Percentiles rank a stretch among this genome's conserved stretches.
Conservation (phyloP, 192 early-diverging fungal genomes). For the Coemansia reversa region DNA sequence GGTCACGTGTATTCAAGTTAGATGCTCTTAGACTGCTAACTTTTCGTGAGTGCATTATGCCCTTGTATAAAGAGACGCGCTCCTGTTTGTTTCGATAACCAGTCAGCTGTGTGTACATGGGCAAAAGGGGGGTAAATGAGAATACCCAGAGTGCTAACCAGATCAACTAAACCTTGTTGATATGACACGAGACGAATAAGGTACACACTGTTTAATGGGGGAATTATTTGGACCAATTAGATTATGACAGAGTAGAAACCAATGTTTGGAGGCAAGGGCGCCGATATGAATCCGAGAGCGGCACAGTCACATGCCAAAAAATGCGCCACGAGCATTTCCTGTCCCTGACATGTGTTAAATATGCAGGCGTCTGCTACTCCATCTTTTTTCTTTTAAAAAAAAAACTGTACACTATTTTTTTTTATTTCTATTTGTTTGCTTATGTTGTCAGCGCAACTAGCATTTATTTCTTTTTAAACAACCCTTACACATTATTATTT, state of each 20-base stretch:
- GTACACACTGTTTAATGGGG: no score
- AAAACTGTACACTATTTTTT: background rate
- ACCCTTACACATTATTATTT: background rate
- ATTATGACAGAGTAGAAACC: background rate
- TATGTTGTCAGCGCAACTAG: background rate
- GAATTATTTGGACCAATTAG: background rate
- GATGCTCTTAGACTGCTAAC: no score
- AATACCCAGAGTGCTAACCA: no score
- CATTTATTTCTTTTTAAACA: background rate
- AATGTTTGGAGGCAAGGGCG: background rate
- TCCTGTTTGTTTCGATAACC: no score
- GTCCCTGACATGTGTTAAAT: background rate
- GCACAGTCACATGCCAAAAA: background rate
- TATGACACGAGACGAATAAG: no score
- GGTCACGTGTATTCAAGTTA: background rate
- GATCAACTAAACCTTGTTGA: no score
- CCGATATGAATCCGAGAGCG: background rate
- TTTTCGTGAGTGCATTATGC: no score
- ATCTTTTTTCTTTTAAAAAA: background rate
- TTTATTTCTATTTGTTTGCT: constrained; percentile 8
- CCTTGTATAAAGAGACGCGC: no score
- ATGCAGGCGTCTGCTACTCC: background rate
- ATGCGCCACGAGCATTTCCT: background rate
- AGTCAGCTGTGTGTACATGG: no score
- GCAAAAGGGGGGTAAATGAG: no score